Base-by-base conservation (phyloP, 441 rosid genomes). In the Eutrema salsugineum region DNA sequence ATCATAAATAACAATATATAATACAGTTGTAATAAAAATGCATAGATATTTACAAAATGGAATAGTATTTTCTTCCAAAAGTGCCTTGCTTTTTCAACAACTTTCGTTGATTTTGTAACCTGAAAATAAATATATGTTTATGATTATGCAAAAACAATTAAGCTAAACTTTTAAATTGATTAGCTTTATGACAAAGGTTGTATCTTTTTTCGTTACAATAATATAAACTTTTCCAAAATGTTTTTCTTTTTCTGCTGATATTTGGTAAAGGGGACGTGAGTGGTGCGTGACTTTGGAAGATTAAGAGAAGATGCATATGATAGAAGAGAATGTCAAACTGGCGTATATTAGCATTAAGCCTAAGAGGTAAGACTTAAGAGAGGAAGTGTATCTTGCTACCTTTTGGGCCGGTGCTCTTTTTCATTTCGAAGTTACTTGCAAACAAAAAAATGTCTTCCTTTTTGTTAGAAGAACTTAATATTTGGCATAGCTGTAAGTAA, bases 271-370 rank as follows among this genome's bases (percentile, higher is more conserved):
- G n/a, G 43, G 24, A 46, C 32, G 64, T 27, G 48, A 43, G 30
- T 33, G 55, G 69, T 71, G 38, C n/a, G n/a, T 55, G 44, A 66
- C 47, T 51, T 59, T 50, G 48, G 73, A 30, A 67, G 48, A 73
- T 74, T 16, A 51, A 14, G 57, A 54, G 53, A 75, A 53, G 61
- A 67, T 67, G 80, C 61, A 68, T 48, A 49, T 48, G 32, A 57
- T 35, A 48, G 6, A 24, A 57, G 70, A 55, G 77, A 75, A 70
- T 70, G 87, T 80, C 70, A 63, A 77, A 71, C 54, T 30, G 79
- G 93, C 83, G 90, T 82, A 87, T 78, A 70, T 75, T 82, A 85
- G 90, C 86, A 84, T 77, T 78, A 70, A 85, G 80, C 80, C 15
- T 32, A 43, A 78, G 68, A 75, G 74, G 72, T 76, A 80, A 78